Evolutionary conservation across 345 rosid species (phyloP), one percentile per base, ranked within the genome.

Genomic region (Arabidopsis suecica): DNA sequence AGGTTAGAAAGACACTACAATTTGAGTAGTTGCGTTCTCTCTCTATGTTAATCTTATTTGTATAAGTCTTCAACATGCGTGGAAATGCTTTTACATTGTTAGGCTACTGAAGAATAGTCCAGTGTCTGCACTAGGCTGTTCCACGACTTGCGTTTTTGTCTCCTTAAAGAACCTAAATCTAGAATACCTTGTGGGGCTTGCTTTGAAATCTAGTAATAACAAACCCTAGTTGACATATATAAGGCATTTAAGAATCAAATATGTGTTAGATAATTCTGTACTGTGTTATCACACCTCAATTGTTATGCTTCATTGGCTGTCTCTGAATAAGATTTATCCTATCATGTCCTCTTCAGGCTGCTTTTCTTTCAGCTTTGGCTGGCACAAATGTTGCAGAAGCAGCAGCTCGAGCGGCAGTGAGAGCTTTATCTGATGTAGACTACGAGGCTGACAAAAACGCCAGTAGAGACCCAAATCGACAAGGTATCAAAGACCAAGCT

Each of bases 341-440:
- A 16, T 33, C n/a, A 48, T 75, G 51, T 61, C 44, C 0, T 64
- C 80, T 61, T 53, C 85, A 95, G 99, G 97, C 87, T 81, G 93
- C 96, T 41, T 95, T 95, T 78, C 84, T 92, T 54, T 92, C 97
- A 23, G 93, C 97, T 64, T 81, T 95, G 86, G 89, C 93, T 20
- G 99, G 97, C 30, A 67, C 78, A n/a, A 86, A 87, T 60, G 84
- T 85, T 80, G 91, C 96, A 69, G 89, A 89, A 88, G 88, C 93
- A 62, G 88, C 96, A 74, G 96, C 99, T 55, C 83, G 33, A 69
- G 96, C 96, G 54, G 97, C 97, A 61, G 86, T 88, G 58, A 64
- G 66, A 22, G 69, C 87, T 77, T 78, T 88, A 30, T 82, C 85
- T 25, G 80, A 88, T 64, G 78, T 80, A 61, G 86, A 85, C 36